These are phyloP conservation scores for Neurospora sp. DNA, from an alignment of 495 filamentous ascomycete genomes.

Conservation along the genomic window DNA sequence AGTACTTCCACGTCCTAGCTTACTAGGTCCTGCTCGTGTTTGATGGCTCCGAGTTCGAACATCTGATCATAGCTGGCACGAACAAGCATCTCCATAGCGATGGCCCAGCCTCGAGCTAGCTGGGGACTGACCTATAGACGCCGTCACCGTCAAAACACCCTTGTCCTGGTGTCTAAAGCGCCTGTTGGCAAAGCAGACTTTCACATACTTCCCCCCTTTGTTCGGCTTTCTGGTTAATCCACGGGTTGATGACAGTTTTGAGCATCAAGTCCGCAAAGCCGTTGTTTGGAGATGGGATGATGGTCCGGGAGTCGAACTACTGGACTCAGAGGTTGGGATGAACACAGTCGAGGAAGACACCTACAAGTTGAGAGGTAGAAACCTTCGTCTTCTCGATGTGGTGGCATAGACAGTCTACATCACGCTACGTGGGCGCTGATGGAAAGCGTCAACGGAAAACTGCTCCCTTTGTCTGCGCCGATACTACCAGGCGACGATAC, in stretches of 20 bases:
- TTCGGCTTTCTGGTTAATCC: no score
- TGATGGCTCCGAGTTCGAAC: neutral
- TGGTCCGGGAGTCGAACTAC: neutral
- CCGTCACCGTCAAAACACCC: neutral
- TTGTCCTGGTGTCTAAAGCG: neutral
- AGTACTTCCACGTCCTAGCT: neutral
- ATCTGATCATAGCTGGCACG: neutral
- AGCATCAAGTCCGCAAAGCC: neutral
- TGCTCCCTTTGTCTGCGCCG: neutral
- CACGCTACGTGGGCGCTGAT: neutral
- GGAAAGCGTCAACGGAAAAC: neutral
- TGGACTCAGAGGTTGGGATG: neutral
- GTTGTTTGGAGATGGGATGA: neutral
- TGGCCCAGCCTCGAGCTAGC: neutral
- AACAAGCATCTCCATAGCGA: neutral
- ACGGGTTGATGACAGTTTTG: no score
- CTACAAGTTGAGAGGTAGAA: no score
- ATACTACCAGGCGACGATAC: neutral
- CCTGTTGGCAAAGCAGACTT: no score
- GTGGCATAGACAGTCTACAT: neutral
- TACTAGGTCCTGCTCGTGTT: fast-evolving
- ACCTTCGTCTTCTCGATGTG: neutral
- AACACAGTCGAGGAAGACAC: neutral
- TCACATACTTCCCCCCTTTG: neutral
- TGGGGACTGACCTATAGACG: neutral